Evolutionary conservation across 345 rosid species (phyloP), one percentile per base, ranked within the genome.

Genomic region (Moringa oleifera): DNA sequence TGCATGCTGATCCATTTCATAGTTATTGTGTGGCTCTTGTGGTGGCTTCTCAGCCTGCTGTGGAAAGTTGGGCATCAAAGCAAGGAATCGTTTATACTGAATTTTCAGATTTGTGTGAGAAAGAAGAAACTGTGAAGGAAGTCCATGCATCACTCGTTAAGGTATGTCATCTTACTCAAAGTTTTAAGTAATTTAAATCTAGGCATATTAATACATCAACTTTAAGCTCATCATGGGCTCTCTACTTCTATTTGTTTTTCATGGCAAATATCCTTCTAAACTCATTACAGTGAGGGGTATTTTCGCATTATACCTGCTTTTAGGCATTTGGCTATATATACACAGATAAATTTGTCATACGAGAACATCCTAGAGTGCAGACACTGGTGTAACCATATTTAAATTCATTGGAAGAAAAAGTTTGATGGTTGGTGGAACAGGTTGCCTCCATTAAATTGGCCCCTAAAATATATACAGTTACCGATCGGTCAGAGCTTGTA

Each of bases 1-100:
- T 91, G 77, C 95, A 95, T 79, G 99, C 91, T 0, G 91, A 95
- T 77, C 95, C 99, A 24, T 87, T 87, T 71, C 95, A 84, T 64
- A 89, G 75, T 69, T 95, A 77, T 79, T 87, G 95, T 63, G 96
- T 95, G 70, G 99, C 96, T 72, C 81, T 95, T 28, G 88, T 94
- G 71, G 95, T 88, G 49, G 88, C 77, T 46, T 63, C 94, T 2
- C 93, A 84, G 73, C 70, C 75, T 37, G 80, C 88, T 19, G 58
- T 90, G 41, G 90, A 82, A 83, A 78, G 72, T 36, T 94, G 97
- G 99, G 97, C 95, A 17, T 74, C 88, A 66, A 85, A 81, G 75
- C 77, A 79, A 73, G 91, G 85, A 61, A 72, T 88, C 61, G 51
- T 69, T 31, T 85, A 46, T 20, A 18, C 76, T 22, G 74, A 69